phyloP scores from a whole-genome alignment of 1,139 yeast species.

The Torulaspora pretoriensis region DNA sequence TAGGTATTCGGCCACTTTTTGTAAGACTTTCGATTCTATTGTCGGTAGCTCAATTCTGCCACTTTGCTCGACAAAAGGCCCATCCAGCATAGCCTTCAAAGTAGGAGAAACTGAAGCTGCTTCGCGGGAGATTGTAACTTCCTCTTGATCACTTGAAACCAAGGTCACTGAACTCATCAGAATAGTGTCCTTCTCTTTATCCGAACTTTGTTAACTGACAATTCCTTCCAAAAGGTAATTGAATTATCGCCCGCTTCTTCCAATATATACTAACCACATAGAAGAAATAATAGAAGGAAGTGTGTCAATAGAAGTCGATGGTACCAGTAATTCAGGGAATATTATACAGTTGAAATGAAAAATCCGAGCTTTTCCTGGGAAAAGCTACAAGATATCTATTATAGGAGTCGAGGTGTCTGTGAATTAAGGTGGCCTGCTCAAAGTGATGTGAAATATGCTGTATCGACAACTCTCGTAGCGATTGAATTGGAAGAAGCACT shows the following conservation, averaged over 20 bases:
- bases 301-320: neutral
- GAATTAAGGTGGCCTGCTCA: conserved; percentile 23
- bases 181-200: neutral
- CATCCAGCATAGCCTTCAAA: conserved; percentile 50
- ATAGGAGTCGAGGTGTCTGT: conserved; percentile 41
- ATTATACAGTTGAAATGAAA: conserved; percentile 6
- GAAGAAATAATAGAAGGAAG: too few relatives aligned
- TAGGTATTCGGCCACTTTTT: conserved; percentile 80
- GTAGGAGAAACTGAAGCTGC: conserved; percentile 86
- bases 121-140: conserved; percentile 61
- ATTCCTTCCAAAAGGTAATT: neutral
- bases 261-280: too few relatives aligned
- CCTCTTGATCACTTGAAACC: conserved; percentile 70
- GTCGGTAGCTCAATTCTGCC: conserved; percentile 41
- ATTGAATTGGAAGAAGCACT: conserved; percentile 20
- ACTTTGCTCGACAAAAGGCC: conserved; percentile 41
- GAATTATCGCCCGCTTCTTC: neutral
- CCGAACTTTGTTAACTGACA: neutral
- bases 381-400: conserved; percentile 56
- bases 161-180: conserved; percentile 54
- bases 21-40: conserved; percentile 69
- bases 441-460: conserved; percentile 15
- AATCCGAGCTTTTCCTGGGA: conserved; percentile 53
- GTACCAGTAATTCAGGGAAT: neutral
- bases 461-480: conserved; percentile 26